These are phyloP conservation scores for Babesia ovis DNA, from an alignment of 169 alveolate species.

Conservation along the genomic window DNA sequence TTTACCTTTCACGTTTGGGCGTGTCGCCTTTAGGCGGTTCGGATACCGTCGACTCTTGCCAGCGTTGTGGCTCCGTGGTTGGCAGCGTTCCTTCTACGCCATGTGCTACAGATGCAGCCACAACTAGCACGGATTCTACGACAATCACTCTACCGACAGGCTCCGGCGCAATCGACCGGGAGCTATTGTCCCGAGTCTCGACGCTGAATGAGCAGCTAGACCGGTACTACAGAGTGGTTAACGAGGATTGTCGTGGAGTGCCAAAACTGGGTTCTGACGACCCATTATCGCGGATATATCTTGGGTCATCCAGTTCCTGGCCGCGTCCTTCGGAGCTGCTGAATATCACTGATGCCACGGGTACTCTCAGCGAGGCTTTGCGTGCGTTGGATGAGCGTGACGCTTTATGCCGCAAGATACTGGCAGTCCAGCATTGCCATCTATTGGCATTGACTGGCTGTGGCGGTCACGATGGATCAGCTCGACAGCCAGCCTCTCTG, in stretches of 20 bases:
- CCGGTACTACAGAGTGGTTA: constrained; percentile 12
- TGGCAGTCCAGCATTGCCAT: constrained; percentile 53
- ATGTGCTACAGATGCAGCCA: not conserved
- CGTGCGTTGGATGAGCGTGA: constrained; percentile 35
- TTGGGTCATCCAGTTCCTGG: constrained; percentile 9
- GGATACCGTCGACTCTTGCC: not conserved
- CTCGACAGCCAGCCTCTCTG: not conserved
- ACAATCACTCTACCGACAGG: not conserved
- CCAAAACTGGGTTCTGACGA: constrained; percentile 2
- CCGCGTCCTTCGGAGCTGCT: constrained; percentile 30
- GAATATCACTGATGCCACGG: not conserved
- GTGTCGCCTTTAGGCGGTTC: not conserved
- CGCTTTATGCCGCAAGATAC: constrained; percentile 35
- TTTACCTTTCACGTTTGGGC: constrained; percentile 23
- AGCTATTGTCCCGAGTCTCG: not conserved
- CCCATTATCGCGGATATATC: constrained; percentile 20
- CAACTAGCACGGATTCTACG: not conserved
- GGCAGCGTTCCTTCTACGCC: not conserved
- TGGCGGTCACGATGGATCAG: not conserved
- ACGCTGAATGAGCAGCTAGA: constrained; percentile 11
- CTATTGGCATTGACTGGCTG: constrained; percentile 11
- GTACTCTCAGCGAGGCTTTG: constrained; percentile 2
- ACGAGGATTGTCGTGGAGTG: constrained; percentile 8
- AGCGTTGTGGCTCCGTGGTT: not conserved
- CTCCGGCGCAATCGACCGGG: not conserved